Conservation (phyloP, 352 stramenopile genomes). For the Phytophthora melonis region DNA sequence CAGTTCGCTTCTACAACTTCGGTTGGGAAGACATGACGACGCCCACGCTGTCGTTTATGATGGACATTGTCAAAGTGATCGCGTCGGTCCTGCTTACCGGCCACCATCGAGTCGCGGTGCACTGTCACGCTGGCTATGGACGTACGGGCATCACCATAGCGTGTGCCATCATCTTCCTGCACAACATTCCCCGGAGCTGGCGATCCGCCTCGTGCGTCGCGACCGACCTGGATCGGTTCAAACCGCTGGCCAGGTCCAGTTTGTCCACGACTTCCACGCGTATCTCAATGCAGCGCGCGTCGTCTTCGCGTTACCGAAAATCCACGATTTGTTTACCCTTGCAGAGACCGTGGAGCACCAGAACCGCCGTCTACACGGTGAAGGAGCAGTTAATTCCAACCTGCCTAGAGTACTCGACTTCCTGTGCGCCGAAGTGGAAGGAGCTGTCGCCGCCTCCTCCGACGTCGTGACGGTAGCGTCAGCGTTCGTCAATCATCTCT, state of each 20-base stretch:
- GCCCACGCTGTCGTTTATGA: slow-evolving; percentile 84
- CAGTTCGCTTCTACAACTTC: slow-evolving; percentile 93
- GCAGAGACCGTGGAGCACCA: slow-evolving; percentile 75
- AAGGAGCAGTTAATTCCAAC: slow-evolving; percentile 40
- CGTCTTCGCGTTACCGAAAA: slow-evolving; percentile 76
- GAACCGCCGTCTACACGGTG: slow-evolving; percentile 66
- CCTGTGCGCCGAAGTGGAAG: slow-evolving; percentile 61
- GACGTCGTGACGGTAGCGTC: slow-evolving; percentile 28
- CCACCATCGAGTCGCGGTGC: slow-evolving; percentile 79
- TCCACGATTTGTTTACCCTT: slow-evolving; percentile 80
- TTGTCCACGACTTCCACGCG: slow-evolving; percentile 78
- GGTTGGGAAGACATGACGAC: slow-evolving; percentile 94
- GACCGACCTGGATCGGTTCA: slow-evolving; percentile 84
- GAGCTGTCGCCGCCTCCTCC: slow-evolving; percentile 24
- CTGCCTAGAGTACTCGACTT: slow-evolving; percentile 73
- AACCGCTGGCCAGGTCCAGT: slow-evolving; percentile 75
- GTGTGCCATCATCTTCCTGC: slow-evolving; percentile 86
- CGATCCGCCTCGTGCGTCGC: slow-evolving; percentile 78
- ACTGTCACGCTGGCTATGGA: slow-evolving; percentile 92
- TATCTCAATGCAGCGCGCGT: slow-evolving; percentile 76
- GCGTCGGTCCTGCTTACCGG: slow-evolving; percentile 75
- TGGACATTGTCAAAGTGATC: slow-evolving; percentile 90
- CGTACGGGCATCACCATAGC: slow-evolving; percentile 90
- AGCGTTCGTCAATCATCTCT: slow-evolving; percentile 39
- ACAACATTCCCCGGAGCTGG: slow-evolving; percentile 75